A percentile compares a stretch with the other conserved stretches of the same genome.
These are phyloP conservation scores for Gentiana dahurica DNA, from an alignment of 257 asterid species.

Conservation along the genomic window DNA sequence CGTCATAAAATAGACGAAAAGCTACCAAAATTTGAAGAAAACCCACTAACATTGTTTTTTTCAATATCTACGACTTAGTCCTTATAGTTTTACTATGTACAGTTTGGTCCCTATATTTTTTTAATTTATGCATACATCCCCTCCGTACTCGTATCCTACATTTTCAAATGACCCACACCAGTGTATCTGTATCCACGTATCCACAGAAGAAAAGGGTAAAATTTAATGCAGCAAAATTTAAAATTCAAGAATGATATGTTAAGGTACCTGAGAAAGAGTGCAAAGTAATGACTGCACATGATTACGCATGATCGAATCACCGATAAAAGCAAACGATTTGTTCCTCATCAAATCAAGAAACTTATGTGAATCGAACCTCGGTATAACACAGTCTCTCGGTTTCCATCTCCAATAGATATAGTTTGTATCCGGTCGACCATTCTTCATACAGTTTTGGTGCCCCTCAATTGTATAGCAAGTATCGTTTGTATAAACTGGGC, in stretches of 20 bases:
- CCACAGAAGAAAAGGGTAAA: no score
- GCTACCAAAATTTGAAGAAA: no score
- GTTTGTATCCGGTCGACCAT: slow-evolving; percentile 62
- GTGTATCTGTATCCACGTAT: no score
- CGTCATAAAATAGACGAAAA: not conserved
- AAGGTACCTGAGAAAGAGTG: slow-evolving; percentile 62
- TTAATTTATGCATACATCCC: no score
- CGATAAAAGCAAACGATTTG: slow-evolving; percentile 57
- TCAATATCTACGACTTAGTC: no score
- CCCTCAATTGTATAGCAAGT: slow-evolving; percentile 49
- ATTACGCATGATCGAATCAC: slow-evolving; percentile 86
- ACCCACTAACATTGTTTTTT: no score
- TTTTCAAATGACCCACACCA: no score
- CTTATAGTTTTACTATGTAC: no score
- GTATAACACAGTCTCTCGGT: slow-evolving; percentile 47
- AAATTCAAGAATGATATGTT: not conserved
- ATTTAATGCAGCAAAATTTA: no score
- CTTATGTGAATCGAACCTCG: slow-evolving; percentile 36
- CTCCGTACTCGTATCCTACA: no score
- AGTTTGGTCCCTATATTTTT: no score
- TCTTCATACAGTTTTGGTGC: slow-evolving; percentile 68
- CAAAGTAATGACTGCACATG: slow-evolving; percentile 75
- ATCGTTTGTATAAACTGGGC: slow-evolving; percentile 49
- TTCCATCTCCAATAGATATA: slow-evolving; percentile 79
- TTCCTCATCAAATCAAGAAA: slow-evolving; percentile 47